Evolutionary conservation across 495 filamentous ascomycete genomes (phyloP).

Genomic region (Hypoxylon rickii): DNA sequence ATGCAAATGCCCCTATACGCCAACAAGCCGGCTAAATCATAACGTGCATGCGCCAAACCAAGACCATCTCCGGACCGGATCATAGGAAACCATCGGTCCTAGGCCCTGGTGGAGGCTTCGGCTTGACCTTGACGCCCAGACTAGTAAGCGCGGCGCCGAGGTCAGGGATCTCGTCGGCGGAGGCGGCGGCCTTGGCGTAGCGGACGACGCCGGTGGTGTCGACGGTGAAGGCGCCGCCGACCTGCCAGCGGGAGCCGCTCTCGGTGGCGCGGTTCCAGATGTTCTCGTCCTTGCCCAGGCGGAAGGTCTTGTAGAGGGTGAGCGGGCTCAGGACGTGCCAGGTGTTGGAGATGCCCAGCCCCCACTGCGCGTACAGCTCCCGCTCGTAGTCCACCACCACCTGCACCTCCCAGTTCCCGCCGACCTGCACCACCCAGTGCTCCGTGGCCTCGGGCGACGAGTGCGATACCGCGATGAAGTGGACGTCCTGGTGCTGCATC

Average conservation of each 20-base stretch:
- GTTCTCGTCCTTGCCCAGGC: slow-evolving; percentile 54
- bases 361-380: slow-evolving; percentile 58
- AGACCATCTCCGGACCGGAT: neutral
- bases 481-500: slow-evolving; percentile 48
- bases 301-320: slow-evolving; percentile 52
- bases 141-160: slow-evolving; percentile 11
- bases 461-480: slow-evolving; percentile 64
- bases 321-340: slow-evolving; percentile 57
- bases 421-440: slow-evolving; percentile 57
- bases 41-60: neutral
- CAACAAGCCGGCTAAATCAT: neutral
- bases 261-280: slow-evolving; percentile 61
- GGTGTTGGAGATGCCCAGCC: slow-evolving; percentile 54
- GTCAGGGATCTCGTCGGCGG: slow-evolving; percentile 49
- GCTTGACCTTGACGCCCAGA: slow-evolving; percentile 24
- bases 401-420: slow-evolving; percentile 56
- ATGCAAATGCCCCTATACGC: slow-evolving; percentile 13
- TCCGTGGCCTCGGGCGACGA: slow-evolving; percentile 54
- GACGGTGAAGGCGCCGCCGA: slow-evolving; percentile 58
- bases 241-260: slow-evolving; percentile 63
- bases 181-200: slow-evolving; percentile 48
- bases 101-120: slow-evolving; percentile 24
- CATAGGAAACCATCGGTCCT: slow-evolving; percentile 30
- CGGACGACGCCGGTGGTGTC: slow-evolving; percentile 53
- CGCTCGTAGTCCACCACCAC: slow-evolving; percentile 59